A percentile compares a stretch with the other conserved stretches of the same genome.
Evolutionary conservation across 768 basidiomycete genomes (phyloP).

Genomic region (Calocybe cyanea): DNA sequence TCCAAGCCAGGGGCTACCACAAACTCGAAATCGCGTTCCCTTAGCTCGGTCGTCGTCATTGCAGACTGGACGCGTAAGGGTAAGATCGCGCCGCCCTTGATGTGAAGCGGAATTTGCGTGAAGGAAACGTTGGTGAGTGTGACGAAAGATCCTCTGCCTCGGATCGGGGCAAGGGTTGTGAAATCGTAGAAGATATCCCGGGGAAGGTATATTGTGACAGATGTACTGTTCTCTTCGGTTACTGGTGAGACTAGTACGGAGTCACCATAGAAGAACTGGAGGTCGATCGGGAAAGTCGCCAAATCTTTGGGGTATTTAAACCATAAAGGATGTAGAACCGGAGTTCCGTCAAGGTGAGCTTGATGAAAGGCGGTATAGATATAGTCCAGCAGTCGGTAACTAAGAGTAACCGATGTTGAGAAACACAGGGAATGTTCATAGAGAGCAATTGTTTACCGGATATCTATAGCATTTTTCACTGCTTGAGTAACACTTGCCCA

Average conservation of each 20-base stretch:
- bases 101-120: constrained; percentile 58
- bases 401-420: constrained; percentile 22
- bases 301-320: constrained; percentile 63
- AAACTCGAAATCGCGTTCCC: constrained; percentile 55
- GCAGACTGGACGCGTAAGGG: constrained; percentile 51
- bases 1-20: constrained; percentile 53
- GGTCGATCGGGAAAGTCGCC: constrained; percentile 55
- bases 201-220: constrained; percentile 59
- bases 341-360: constrained; percentile 52
- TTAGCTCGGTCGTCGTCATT: constrained; percentile 57
- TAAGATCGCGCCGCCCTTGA: constrained; percentile 54
- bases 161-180: constrained; percentile 40
- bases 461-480: constrained; percentile 55
- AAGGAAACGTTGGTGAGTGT: constrained; percentile 44
- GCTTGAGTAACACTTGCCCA: constrained; percentile 57
- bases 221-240: constrained; percentile 53
- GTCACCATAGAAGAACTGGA: constrained; percentile 67
- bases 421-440: too few species aligned
- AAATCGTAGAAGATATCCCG: constrained; percentile 66
- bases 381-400: constrained; percentile 68
- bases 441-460: constrained; percentile 55
- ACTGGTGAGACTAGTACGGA: constrained; percentile 69
- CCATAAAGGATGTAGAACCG: constrained; percentile 61
- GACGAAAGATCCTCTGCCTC: constrained; percentile 41
- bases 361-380: constrained; percentile 67